Conservation (phyloP, 441 rosid genomes). For the Sinapis alba region DNA sequence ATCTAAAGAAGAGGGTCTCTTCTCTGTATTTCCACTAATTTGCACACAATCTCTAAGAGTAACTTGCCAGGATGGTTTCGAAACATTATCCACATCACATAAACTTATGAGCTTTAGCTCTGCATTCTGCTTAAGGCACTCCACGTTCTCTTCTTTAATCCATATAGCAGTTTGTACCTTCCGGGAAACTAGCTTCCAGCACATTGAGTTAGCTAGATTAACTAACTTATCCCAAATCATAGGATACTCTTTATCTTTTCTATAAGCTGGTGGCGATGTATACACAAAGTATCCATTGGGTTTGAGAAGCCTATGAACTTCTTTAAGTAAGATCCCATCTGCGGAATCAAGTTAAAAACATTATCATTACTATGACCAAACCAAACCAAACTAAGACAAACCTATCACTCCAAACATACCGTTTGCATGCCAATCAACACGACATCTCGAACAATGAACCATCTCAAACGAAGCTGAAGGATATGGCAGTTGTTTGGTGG, state of each 20-base stretch:
- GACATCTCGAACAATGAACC: conserved; percentile 98
- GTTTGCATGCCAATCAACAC: conserved; percentile 93
- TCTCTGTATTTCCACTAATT: conserved; percentile 37
- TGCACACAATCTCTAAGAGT: conserved; percentile 70
- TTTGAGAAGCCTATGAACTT: conserved; percentile 78
- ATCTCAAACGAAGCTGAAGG: conserved; percentile 90
- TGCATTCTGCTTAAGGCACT: conserved; percentile 64
- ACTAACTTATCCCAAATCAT: conserved; percentile 82
- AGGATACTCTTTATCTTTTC: conserved; percentile 79
- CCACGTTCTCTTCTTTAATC: conserved; percentile 65
- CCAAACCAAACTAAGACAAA: conserved; percentile 1
- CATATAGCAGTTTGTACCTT: conserved; percentile 93
- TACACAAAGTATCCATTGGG: conserved; percentile 86
- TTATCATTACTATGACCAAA: neutral
- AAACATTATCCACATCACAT: conserved; percentile 63
- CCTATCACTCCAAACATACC: conserved; percentile 49
- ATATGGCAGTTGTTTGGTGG: conserved; percentile 88
- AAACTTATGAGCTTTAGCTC: conserved; percentile 57
- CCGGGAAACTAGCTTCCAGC: conserved; percentile 91
- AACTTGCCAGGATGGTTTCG: conserved; percentile 71
- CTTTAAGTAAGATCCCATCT: conserved; percentile 95
- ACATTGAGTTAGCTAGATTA: conserved; percentile 73
- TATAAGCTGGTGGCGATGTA: conserved; percentile 92
- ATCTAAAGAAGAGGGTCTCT: conserved; percentile 62
- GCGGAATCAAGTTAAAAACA: conserved; percentile 30